Base-by-base conservation (phyloP, 371 early-diverging fungal species). In the Choanephora cucurbitarum region DNA sequence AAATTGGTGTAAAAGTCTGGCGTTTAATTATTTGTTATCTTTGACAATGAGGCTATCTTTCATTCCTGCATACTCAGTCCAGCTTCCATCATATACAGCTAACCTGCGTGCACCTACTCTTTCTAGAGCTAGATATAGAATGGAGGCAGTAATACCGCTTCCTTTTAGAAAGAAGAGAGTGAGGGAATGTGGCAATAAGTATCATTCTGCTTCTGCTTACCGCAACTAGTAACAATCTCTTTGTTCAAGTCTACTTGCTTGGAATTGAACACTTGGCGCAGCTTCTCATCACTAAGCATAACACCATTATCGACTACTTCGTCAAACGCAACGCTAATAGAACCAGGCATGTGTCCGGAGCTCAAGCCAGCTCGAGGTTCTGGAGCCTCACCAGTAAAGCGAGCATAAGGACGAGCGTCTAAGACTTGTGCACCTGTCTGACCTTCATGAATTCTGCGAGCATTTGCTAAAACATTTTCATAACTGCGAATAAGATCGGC, bases 301-400 rank as follows among this genome's bases (percentile, higher is more conserved):
- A 77, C 46, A 6, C 77, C 77, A 14, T 68, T 52, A 11, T 79
- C 64, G 22, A 86, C 70, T 0, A 94, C 72, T 28, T 81, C 71
- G 24, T 78, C 53, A 43, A 85, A 90, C 1, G 91, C 86, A 24
- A 92, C 77, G 66, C 79, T 88, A 61, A 87, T 77, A 10, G 94
- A 84, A 10, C 80, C 63, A 10, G 94, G 93, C 86, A 96, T 94
- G 60, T 93, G 93, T 14, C 97, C 97, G 1, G 87, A 85, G 5
- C 88, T 79, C 13, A 97, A 67, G 0, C 91, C 91, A 8, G 83
- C 81, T 0, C 97, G 85, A 15, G 93, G 92, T 65, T 96, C 97
- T 1, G 92, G 90, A 15, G 80, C 88, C 44, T 69, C 75, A 5
- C 94, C 94, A 5, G 80, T 79, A 62, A 94, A 92, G n/a, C 89